A percentile compares a stretch with the other conserved stretches of the same genome.
These are phyloP conservation scores for Nakazawaea ishiwadae DNA, from an alignment of 805 yeast genomes.

Conservation along the genomic window DNA sequence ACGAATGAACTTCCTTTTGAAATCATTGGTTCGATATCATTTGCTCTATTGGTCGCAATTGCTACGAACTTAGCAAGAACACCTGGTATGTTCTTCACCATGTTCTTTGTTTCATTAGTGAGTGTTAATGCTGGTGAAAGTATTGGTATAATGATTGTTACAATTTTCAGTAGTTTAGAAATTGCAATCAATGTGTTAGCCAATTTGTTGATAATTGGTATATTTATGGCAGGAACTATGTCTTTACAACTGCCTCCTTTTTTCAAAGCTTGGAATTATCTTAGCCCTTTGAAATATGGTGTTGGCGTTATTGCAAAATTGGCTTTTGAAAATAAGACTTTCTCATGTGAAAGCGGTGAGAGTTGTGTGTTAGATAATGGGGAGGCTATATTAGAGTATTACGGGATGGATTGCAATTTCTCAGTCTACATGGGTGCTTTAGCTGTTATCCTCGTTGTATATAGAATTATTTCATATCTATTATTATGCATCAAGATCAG, in stretches of 20 bases:
- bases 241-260: conserved; percentile 64
- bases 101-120: conserved; percentile 45
- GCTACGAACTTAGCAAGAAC: conserved; percentile 66
- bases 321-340: conserved; percentile 43
- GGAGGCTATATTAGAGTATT: conserved; percentile 41
- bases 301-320: conserved; percentile 48
- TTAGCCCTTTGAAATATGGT: conserved; percentile 65
- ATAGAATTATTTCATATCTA: conserved; percentile 28
- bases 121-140: conserved; percentile 67
- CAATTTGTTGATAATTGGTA: conserved; percentile 52
- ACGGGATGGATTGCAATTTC: conserved; percentile 32
- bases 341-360: conserved; percentile 37
- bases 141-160: conserved; percentile 65
- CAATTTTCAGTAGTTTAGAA: conserved; percentile 61
- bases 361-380: conserved; percentile 46
- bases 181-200: conserved; percentile 65
- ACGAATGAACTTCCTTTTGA: conserved; percentile 57
- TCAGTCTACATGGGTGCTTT: conserved; percentile 29
- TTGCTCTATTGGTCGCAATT: conserved; percentile 52
- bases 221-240: conserved; percentile 75
- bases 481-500: conserved; percentile 10
- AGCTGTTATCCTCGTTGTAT: conserved; percentile 27
- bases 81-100: conserved; percentile 55
- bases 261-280: conserved; percentile 57
- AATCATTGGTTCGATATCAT: conserved; percentile 46